These are phyloP conservation scores for Aspergillus pseudonomiae DNA, from an alignment of 2,329 filamentous ascomycete genomes.

Conservation along the genomic window DNA sequence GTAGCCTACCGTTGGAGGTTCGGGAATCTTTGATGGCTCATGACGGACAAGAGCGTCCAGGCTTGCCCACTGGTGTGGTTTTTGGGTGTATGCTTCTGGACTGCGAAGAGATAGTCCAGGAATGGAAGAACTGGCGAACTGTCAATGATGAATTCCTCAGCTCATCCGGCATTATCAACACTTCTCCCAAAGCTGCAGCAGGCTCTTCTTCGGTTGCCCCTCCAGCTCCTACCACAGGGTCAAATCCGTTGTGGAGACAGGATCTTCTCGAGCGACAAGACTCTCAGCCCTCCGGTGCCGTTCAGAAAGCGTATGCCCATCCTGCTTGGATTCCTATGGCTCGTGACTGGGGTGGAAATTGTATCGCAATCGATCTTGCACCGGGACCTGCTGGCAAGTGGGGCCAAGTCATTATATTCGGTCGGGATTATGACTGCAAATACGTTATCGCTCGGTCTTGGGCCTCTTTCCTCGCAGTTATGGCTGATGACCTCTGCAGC, in stretches of 20 bases:
- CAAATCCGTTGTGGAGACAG: conserved; percentile 75
- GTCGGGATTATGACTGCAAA: conserved; percentile 97
- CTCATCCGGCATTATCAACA: conserved; percentile 54
- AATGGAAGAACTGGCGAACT: conserved; percentile 94
- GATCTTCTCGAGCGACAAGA: conserved; percentile 83
- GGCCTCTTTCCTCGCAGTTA: conserved; percentile 79
- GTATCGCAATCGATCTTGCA: conserved; percentile 88
- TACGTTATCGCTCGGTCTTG: conserved; percentile 94
- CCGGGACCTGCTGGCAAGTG: conserved; percentile 88
- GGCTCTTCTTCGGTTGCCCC: conserved; percentile 65
- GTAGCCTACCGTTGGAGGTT: conserved; percentile 88
- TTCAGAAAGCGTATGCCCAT: conserved; percentile 92
- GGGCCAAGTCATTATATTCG: conserved; percentile 96
- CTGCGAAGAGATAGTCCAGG: conserved; percentile 96
- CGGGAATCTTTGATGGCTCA: conserved; percentile 88
- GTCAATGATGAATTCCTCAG: conserved; percentile 89
- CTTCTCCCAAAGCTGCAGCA: conserved; percentile 70
- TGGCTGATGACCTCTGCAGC: conserved; percentile 88
- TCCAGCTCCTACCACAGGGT: conserved; percentile 49
- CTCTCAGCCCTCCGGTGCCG: conserved; percentile 80
- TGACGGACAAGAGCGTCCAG: conserved; percentile 95
- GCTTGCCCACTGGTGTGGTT: conserved; percentile 85
- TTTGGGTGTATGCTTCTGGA: conserved; percentile 95
- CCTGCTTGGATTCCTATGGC: conserved; percentile 94
- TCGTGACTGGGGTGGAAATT: conserved; percentile 98